Conservation (phyloP, 1,284 basidiomycete species). For the Tilletia setariae region DNA sequence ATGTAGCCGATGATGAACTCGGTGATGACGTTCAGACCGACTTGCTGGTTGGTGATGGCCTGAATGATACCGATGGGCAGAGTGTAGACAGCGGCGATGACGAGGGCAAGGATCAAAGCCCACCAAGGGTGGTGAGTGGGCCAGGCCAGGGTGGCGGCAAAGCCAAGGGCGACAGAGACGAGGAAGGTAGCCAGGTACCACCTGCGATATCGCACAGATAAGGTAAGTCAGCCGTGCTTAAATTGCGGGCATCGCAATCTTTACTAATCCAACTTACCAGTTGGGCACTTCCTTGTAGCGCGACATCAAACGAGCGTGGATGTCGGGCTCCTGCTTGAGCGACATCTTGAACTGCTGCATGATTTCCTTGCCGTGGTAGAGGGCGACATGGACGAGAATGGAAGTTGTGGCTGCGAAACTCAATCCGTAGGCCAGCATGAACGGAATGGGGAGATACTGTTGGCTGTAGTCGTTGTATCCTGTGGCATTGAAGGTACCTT, state of each 20-base stretch:
- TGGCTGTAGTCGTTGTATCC: slow-evolving; percentile 44
- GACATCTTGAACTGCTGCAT: slow-evolving; percentile 30
- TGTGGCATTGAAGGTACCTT: slow-evolving; percentile 29
- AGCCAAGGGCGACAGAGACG: slow-evolving; percentile 64
- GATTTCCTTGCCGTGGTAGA: slow-evolving; percentile 54
- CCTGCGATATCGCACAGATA: too few species aligned
- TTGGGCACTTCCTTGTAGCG: slow-evolving; percentile 71
- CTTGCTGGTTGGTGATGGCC: slow-evolving; percentile 75
- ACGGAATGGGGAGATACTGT: slow-evolving; percentile 60
- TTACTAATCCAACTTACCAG: slow-evolving; percentile 16
- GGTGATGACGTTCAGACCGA: slow-evolving; percentile 65
- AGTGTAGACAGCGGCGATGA: slow-evolving; percentile 63
- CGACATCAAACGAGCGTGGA: slow-evolving; percentile 80
- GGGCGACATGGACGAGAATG: slow-evolving; percentile 65
- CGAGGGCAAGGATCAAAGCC: slow-evolving; percentile 64
- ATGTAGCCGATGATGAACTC: slow-evolving; percentile 75
- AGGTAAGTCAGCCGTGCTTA: too few species aligned
- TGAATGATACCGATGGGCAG: slow-evolving; percentile 75
- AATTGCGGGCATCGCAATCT: too few species aligned
- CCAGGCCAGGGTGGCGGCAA: slow-evolving; percentile 69
- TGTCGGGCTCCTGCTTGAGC: slow-evolving; percentile 68
- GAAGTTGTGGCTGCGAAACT: slow-evolving; percentile 62
- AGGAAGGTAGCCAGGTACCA: slow-evolving; percentile 62
- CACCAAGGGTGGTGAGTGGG: slow-evolving; percentile 71
- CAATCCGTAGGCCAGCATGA: slow-evolving; percentile 59